Evolutionary conservation across 2,329 filamentous ascomycete species (phyloP), one percentile per base, ranked within the genome.

Genomic region (Aspergillus sp.): DNA sequence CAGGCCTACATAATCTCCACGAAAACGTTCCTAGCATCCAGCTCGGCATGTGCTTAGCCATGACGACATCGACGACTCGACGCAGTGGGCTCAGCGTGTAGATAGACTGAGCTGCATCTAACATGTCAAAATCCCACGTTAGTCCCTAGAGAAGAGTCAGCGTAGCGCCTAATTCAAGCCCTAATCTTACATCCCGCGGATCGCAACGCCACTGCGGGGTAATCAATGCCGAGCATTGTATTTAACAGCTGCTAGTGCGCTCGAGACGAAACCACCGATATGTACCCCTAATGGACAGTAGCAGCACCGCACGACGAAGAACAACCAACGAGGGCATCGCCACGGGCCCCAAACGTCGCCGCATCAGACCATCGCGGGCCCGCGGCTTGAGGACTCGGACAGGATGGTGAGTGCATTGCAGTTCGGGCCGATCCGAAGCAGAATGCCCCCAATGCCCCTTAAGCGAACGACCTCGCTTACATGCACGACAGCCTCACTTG

Each of bases 371-470:
- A 19, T 58, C 55, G 36, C 53, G 55, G 3, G 55, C 50, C 3
- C 55, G 55, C 8, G 55, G 55, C 16, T 24, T 58, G 51, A 56
- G 55, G 52, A 53, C 55, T 4, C 51, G 45, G 22, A 58, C 55
- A 24, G 55, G 55, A 35, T 58, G 55, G 53, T 58, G 35, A 45
- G 55, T 49, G 3, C 16, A 47, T 41, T 9, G 4, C 38, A 4
- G 22, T 1, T 44, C 42, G 14, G 3, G 4, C 0, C 13, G n/a
- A n/a, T n/a, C n/a, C n/a, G n/a, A n/a, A n/a, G n/a, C n/a, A n/a
- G n/a, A n/a, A n/a, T n/a, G n/a, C n/a, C n/a, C n/a, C n/a, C n/a
- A n/a, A n/a, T n/a, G 20, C 3, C 22, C 13, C 22, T 24, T 26
- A 54, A 45, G 43, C 51, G 43, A 52, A 14, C n/a, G 24, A 38